phyloP scores from a whole-genome alignment of 805 yeast genomes.

The Wickerhamiella shivajii region DNA sequence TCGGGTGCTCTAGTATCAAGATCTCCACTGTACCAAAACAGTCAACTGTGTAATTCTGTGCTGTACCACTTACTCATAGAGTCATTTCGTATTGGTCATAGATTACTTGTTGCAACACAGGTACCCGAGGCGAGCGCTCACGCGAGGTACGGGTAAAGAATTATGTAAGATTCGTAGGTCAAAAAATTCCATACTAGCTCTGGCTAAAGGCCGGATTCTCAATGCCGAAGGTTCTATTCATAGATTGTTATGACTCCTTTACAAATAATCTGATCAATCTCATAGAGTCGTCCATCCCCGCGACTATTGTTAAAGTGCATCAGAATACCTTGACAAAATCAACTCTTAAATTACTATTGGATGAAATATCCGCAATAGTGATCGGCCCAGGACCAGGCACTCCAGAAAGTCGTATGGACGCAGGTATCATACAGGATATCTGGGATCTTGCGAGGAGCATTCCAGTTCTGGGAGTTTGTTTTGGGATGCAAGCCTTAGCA shows the following conservation, averaged over 20 bases:
- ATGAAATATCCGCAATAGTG: slow-evolving; percentile 55
- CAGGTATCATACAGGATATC: slow-evolving; percentile 54
- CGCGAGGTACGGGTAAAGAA: no score
- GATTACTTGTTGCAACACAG: no score
- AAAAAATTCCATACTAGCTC: no score
- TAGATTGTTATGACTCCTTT: slow-evolving; percentile 94
- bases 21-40: no score
- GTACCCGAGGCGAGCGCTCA: no score
- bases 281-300: slow-evolving; percentile 34
- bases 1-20: no score
- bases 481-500: slow-evolving; percentile 82
- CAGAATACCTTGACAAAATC: slow-evolving; percentile 37
- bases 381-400: slow-evolving; percentile 98
- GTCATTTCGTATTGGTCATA: no score
- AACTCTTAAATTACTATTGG: slow-evolving; percentile 30
- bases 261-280: slow-evolving; percentile 65
- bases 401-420: slow-evolving; percentile 48
- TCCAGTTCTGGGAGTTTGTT: slow-evolving; percentile 82
- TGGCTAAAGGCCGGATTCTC: no score
- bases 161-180: no score
- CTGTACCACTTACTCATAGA: no score
- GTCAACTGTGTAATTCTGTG: no score
- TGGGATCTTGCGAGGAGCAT: slow-evolving; percentile 31
- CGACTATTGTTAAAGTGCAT: slow-evolving; percentile 38
- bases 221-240: no score